A percentile compares a stretch with the other conserved stretches of the same genome.
These are phyloP conservation scores for Neolentinus lepideus DNA, from an alignment of 1,284 basidiomycete species.

Conservation along the genomic window DNA sequence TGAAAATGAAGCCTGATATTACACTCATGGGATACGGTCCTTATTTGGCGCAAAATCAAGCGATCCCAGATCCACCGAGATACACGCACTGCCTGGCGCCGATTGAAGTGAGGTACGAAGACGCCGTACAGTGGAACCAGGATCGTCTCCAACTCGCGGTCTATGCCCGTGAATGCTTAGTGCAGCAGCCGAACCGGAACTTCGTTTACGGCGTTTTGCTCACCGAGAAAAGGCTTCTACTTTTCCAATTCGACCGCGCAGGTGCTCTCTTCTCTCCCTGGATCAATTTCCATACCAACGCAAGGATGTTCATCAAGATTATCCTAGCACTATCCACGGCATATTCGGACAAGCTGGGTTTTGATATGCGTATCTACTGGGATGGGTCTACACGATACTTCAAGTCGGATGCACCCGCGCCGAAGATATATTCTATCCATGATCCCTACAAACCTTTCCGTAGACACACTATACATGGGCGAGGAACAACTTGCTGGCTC, in stretches of 20 bases:
- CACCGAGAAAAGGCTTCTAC: background rate
- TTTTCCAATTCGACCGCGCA: background rate
- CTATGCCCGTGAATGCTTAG: background rate
- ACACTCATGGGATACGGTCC: background rate
- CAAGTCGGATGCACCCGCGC: no score
- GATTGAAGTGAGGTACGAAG: background rate
- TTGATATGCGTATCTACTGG: background rate
- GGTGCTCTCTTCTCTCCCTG: background rate
- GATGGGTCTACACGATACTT: background rate
- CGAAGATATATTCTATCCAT: background rate
- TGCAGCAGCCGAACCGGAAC: background rate
- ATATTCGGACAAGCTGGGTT: background rate
- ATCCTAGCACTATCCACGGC: background rate
- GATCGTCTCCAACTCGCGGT: background rate
- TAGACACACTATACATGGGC: background rate
- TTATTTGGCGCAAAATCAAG: background rate
- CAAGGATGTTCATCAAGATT: background rate
- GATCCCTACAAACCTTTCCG: background rate
- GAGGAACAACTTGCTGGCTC: background rate
- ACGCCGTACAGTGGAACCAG: background rate
- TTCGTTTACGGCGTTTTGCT: background rate
- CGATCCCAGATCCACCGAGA: background rate
- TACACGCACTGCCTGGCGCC: background rate
- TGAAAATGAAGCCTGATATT: background rate
- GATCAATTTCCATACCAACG: background rate